Evolutionary conservation across 2,329 filamentous ascomycete genomes (phyloP).

Genomic region (Colletotrichum abscissum): DNA sequence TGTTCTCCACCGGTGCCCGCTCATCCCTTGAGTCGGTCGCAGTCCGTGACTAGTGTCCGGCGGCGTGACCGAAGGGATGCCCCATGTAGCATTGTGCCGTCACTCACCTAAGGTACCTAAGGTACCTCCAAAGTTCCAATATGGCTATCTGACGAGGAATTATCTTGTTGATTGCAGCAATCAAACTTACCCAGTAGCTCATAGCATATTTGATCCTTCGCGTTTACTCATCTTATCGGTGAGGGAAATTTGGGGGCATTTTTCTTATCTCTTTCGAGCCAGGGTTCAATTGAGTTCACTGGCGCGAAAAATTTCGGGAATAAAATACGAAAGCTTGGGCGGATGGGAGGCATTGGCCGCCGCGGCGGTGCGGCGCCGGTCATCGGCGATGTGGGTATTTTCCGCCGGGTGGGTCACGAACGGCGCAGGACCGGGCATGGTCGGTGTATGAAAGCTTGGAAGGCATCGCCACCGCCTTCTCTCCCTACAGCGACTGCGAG

Average conservation of each 20-base stretch:
- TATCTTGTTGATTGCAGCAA: background rate
- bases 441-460: background rate
- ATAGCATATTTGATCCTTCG: background rate
- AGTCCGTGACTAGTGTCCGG: slow-evolving; percentile 5
- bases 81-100: background rate
- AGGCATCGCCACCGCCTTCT: background rate
- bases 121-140: too few relatives aligned
- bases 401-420: background rate
- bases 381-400: background rate
- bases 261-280: background rate
- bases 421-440: background rate
- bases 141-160: background rate
- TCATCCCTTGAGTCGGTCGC: slow-evolving; percentile 2
- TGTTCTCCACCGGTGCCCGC: background rate
- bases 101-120: background rate
- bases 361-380: background rate
- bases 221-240: background rate
- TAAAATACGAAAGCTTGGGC: background rate
- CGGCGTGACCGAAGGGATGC: slow-evolving; percentile 6
- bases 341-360: background rate
- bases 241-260: background rate
- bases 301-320: background rate
- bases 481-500: too few relatives aligned
- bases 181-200: background rate
- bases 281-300: background rate